Conservation (phyloP, 2,329 filamentous ascomycete species). For the Claviceps pusilla region DNA sequence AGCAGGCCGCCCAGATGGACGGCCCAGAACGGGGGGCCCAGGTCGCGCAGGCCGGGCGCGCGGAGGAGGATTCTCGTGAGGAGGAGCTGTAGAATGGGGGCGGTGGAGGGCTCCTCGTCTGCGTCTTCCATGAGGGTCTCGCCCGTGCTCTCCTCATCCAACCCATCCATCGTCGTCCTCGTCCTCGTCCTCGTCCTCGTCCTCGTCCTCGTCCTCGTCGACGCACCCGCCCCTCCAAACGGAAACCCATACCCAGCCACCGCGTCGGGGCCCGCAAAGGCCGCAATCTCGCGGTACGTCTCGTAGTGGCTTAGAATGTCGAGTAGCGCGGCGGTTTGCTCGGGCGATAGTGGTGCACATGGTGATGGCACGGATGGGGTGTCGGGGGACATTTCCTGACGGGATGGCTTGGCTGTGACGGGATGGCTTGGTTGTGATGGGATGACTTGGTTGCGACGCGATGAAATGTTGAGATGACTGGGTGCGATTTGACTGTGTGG, state of each 20-base stretch:
- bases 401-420: too few relatives aligned
- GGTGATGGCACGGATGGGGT: not conserved
- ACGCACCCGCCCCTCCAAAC: conserved; percentile 28
- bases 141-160: not conserved
- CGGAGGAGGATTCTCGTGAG: conserved; percentile 49
- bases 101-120: conserved; percentile 23
- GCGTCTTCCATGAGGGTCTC: not conserved
- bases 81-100: conserved; percentile 54
- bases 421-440: too few relatives aligned
- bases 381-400: too few relatives aligned
- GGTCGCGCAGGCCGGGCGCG: conserved; percentile 49
- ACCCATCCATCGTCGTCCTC: too few relatives aligned
- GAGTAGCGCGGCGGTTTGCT: conserved; percentile 38
- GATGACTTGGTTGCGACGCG: too few relatives aligned
- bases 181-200: too few relatives aligned
- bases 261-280: conserved; percentile 50
- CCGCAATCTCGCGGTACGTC: conserved; percentile 53
- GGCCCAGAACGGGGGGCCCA: conserved; percentile 51
- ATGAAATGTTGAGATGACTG: too few relatives aligned
- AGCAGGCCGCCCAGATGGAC: conserved; percentile 45
- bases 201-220: conserved; percentile 3
- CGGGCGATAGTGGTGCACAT: conserved; percentile 1
- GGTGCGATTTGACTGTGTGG: too few relatives aligned
- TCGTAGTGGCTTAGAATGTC: conserved; percentile 46
- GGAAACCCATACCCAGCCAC: conserved; percentile 57